Conservation (phyloP, 768 basidiomycete species). For the Pulveroboletus ravenelii region DNA sequence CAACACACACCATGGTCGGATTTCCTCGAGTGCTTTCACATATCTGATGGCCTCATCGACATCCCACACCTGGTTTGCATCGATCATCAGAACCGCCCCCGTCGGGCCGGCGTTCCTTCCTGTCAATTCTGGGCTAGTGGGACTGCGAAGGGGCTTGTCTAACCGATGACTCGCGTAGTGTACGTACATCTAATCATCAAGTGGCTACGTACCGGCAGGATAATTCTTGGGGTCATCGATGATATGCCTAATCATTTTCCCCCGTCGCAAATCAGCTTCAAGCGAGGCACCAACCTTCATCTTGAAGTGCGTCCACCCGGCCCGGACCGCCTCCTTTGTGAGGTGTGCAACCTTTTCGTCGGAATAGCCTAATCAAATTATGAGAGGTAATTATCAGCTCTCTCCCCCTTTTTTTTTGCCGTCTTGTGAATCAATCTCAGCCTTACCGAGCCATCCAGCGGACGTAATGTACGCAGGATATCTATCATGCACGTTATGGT, state of each 20-base stretch:
- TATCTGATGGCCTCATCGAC: constrained; percentile 90
- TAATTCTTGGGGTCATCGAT: constrained; percentile 81
- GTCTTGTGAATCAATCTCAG: neutral
- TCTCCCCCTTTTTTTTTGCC: neutral
- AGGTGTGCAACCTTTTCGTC: constrained; percentile 85
- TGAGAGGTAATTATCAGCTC: neutral
- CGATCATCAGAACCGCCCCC: constrained; percentile 93
- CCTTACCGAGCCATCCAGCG: constrained; percentile 78
- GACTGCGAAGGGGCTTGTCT: constrained; percentile 42
- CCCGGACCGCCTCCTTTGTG: constrained; percentile 76
- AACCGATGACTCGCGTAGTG: constrained; percentile 5
- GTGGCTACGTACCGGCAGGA: constrained; percentile 47
- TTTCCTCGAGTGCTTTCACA: constrained; percentile 66
- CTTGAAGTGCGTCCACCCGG: constrained; percentile 96
- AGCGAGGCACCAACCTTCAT: constrained; percentile 91
- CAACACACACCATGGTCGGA: constrained; percentile 59
- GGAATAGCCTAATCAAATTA: constrained; percentile 53
- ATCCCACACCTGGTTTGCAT: constrained; percentile 97
- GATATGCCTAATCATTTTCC: constrained; percentile 81
- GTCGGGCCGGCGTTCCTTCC: constrained; percentile 95
- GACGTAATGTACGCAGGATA: constrained; percentile 92
- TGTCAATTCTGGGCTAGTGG: constrained; percentile 55
- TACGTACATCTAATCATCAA: neutral
- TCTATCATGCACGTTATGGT: constrained; percentile 32
- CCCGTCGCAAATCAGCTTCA: constrained; percentile 76